Evolutionary conservation across 768 basidiomycete species (phyloP).

Genomic region (Lentinula detonsa): DNA sequence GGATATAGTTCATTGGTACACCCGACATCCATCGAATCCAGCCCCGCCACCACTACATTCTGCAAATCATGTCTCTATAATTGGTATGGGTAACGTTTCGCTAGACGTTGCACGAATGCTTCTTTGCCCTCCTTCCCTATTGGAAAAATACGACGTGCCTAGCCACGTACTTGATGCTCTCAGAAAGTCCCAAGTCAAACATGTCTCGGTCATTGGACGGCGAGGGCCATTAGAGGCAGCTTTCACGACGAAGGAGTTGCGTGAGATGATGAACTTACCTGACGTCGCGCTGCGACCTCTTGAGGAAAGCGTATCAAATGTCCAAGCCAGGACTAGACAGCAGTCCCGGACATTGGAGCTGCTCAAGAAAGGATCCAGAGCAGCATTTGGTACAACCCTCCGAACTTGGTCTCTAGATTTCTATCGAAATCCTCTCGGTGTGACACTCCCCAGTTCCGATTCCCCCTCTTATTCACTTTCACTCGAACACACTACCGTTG

Average conservation of each 20-base stretch:
- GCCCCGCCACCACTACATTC: slow-evolving; percentile 60
- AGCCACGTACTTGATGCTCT: slow-evolving; percentile 65
- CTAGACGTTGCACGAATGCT: slow-evolving; percentile 90
- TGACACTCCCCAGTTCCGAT: slow-evolving; percentile 16
- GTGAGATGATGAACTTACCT: slow-evolving; percentile 71
- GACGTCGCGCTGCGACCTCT: slow-evolving; percentile 37
- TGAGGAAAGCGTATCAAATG: slow-evolving; percentile 32
- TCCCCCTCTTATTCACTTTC: slow-evolving; percentile 34
- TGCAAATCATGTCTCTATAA: slow-evolving; percentile 67
- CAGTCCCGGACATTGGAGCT: slow-evolving; percentile 64
- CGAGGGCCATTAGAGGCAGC: slow-evolving; percentile 86
- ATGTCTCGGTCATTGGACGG: slow-evolving; percentile 79
- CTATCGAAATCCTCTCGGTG: slow-evolving; percentile 61
- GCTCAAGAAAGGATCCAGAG: slow-evolving; percentile 57
- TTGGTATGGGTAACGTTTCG: slow-evolving; percentile 94
- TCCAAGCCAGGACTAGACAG: slow-evolving; percentile 44
- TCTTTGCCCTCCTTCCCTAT: slow-evolving; percentile 57
- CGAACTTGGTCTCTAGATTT: slow-evolving; percentile 84
- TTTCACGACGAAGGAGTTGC: slow-evolving; percentile 88
- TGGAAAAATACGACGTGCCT: slow-evolving; percentile 77
- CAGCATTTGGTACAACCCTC: slow-evolving; percentile 36
- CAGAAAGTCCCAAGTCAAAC: slow-evolving; percentile 51
- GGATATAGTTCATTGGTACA: slow-evolving; percentile 94
- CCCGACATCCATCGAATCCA: slow-evolving; percentile 72
- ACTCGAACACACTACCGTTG: slow-evolving; percentile 56